Conservation (phyloP, 768 basidiomycete genomes). For the Termitomyces sp. region DNA sequence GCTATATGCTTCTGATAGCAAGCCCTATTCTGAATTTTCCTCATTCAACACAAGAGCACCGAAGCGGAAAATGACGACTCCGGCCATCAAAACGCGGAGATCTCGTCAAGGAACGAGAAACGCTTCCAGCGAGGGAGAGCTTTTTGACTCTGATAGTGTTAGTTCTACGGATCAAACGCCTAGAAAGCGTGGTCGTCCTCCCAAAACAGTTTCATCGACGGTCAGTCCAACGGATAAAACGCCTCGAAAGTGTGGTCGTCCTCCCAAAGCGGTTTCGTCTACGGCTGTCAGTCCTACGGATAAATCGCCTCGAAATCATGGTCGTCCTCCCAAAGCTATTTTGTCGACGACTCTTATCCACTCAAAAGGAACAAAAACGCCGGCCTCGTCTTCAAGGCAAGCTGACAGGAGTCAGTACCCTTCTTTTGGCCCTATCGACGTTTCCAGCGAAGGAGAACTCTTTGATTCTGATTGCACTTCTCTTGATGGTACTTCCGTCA, state of each 20-base stretch:
- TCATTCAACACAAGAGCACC: neutral
- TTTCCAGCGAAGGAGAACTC: conserved; percentile 7
- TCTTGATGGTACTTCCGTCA: neutral
- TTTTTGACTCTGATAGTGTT: neutral
- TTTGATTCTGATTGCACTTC: conserved; percentile 2
- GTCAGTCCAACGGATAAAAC: neutral
- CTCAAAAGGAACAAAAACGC: neutral
- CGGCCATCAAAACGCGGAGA: neutral
- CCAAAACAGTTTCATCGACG: neutral
- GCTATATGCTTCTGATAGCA: conserved; percentile 25
- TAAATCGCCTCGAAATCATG: conserved; percentile 5
- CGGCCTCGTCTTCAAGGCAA: neutral
- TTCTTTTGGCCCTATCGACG: neutral
- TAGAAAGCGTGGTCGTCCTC: conserved; percentile 6
- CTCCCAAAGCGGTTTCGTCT: neutral
- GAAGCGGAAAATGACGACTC: neutral
- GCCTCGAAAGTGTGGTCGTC: conserved; percentile 8
- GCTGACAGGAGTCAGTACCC: neutral
- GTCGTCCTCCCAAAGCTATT: conserved; percentile 4
- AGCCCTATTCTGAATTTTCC: neutral
- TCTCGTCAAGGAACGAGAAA: neutral
- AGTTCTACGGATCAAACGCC: conserved; percentile 1
- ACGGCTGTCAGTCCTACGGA: neutral
- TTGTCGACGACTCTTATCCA: neutral
- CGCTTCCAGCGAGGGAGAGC: conserved; percentile 6